Percentiles rank a stretch among this genome's conserved stretches.
Conservation (phyloP, 306 rosid species). For the Arachis hypogaea region DNA sequence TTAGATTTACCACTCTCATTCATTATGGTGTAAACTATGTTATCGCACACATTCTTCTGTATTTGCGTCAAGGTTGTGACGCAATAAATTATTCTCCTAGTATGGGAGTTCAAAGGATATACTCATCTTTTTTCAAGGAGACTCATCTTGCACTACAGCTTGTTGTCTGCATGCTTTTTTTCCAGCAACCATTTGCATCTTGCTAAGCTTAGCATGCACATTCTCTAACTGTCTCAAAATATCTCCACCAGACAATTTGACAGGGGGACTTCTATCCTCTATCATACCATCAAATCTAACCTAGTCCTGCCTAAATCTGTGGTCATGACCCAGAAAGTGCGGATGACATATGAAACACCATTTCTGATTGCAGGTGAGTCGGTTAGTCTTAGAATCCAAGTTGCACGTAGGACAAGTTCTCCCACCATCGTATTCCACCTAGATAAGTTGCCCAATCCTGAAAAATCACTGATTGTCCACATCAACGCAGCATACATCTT, state of each 20-base stretch:
- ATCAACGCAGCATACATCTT: too few species aligned
- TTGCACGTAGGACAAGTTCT: background rate
- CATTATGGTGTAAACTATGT: background rate
- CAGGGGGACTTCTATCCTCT: background rate
- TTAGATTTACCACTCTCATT: background rate
- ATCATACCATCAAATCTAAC: background rate
- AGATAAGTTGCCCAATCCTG: too few species aligned
- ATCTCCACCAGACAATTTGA: too few species aligned
- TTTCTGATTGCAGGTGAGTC: background rate
- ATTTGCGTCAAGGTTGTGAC: background rate
- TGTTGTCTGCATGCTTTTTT: background rate
- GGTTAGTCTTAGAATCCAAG: background rate
- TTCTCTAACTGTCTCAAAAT: too few species aligned
- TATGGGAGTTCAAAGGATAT: background rate
- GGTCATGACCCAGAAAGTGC: background rate
- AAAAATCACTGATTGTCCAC: background rate
- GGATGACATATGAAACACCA: background rate
- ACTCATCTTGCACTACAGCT: background rate
- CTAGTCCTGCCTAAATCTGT: too few species aligned
- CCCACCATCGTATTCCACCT: background rate
- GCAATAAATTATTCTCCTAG: too few species aligned
- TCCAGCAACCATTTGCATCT: background rate
- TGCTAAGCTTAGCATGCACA: background rate
- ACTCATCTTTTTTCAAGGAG: background rate
- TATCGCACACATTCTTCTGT: background rate